phyloP scores from a whole-genome alignment of 1,284 basidiomycete species.

The Tremellales sp. region DNA sequence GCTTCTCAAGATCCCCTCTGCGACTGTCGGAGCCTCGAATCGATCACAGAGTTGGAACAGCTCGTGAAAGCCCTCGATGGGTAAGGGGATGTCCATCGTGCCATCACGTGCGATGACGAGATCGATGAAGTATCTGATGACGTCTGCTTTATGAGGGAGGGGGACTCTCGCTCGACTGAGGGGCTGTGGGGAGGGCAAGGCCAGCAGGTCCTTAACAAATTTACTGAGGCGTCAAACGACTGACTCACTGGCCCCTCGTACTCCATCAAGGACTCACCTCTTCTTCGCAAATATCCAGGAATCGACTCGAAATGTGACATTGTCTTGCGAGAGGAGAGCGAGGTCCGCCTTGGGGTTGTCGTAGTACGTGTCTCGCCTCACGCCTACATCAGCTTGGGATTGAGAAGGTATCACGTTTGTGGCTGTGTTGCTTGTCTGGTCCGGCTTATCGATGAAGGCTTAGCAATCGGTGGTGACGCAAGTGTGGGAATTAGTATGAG shows the following conservation, averaged over 20 bases:
- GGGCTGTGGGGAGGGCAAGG: background rate
- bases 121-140: background rate
- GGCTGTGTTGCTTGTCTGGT: too few relatives aligned
- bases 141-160: background rate
- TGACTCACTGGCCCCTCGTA: background rate
- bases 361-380: background rate
- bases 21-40: background rate
- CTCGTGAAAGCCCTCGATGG: too few relatives aligned
- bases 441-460: too few relatives aligned
- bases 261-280: background rate
- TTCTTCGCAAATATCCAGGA: background rate
- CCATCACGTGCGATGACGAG: background rate
- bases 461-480: too few relatives aligned
- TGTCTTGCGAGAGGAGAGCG: background rate
- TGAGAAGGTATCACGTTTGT: too few relatives aligned
- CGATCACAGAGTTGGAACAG: background rate
- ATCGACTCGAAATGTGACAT: background rate
- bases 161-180: background rate
- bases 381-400: too few relatives aligned
- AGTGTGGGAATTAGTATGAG: too few relatives aligned
- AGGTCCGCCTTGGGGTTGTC: background rate
- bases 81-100: too few relatives aligned
- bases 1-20: too few relatives aligned
- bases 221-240: background rate
- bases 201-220: background rate